phyloP scores from a whole-genome alignment of 768 basidiomycete species.

The Grammothele lineata region DNA sequence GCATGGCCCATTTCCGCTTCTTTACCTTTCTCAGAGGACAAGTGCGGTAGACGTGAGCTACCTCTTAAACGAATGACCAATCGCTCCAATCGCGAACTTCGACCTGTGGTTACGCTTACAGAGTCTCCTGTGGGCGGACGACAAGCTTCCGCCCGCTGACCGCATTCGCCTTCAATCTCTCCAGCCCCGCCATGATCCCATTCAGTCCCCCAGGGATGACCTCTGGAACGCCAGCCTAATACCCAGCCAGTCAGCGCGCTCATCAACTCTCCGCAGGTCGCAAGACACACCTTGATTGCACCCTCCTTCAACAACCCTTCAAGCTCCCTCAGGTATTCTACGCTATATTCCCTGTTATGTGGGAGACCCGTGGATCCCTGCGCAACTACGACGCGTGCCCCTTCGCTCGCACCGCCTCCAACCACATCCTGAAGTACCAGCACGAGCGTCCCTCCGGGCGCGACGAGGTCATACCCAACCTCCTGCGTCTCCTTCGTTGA shows the following conservation, averaged over 20 bases:
- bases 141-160: constrained; percentile 25
- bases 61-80: too few relatives aligned
- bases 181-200: constrained; percentile 19
- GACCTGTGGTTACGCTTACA: too few relatives aligned
- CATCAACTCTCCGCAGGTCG: background rate
- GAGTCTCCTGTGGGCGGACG: constrained; percentile 21
- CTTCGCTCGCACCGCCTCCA: too few relatives aligned
- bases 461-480: constrained; percentile 12
- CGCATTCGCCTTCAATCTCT: constrained; percentile 13
- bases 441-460: constrained; percentile 13
- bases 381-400: background rate
- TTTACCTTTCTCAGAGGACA: too few relatives aligned
- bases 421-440: constrained; percentile 3
- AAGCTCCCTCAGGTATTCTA: background rate
- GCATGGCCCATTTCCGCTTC: too few relatives aligned
- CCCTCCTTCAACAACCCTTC: constrained; percentile 11
- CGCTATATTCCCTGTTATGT: constrained; percentile 2
- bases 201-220: constrained; percentile 21
- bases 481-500: constrained; percentile 15
- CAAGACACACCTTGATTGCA: constrained; percentile 16
- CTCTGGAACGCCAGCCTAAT: constrained; percentile 23
- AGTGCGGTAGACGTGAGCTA: too few relatives aligned
- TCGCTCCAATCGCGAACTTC: too few relatives aligned
- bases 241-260: background rate
- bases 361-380: constrained; percentile 3